Conservation (phyloP, 495 filamentous ascomycete species). For the Penicillium flavigenum region DNA sequence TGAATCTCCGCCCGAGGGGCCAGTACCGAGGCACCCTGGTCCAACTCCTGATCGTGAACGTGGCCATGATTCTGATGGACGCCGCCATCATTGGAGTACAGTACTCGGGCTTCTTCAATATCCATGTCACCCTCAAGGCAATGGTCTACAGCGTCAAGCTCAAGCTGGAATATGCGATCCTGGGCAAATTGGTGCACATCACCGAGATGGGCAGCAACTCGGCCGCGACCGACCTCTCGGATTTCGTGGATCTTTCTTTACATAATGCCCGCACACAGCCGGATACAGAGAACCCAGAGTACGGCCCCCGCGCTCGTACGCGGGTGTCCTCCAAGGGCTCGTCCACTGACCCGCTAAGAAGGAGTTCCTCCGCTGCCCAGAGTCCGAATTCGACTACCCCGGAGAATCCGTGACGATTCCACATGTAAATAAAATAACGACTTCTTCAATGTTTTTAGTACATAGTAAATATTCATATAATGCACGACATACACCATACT, state of each 20-base stretch:
- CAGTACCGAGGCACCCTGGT: slow-evolving; percentile 37
- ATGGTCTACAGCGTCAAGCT: slow-evolving; percentile 58
- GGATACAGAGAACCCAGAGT: slow-evolving; percentile 17
- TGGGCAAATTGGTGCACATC: slow-evolving; percentile 45
- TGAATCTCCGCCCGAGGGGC: slow-evolving; percentile 35
- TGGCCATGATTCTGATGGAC: slow-evolving; percentile 49
- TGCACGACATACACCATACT: slow-evolving; percentile 1
- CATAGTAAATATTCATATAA: slow-evolving; percentile 5
- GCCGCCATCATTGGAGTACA: slow-evolving; percentile 43
- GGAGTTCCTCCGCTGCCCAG: slow-evolving; percentile 6
- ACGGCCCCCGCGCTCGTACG: slow-evolving; percentile 2
- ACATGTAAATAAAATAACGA: slow-evolving; percentile 15
- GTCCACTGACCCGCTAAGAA: slow-evolving; percentile 15
- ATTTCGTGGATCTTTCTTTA: slow-evolving; percentile 33
- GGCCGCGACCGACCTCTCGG: slow-evolving; percentile 27
- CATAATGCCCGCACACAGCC: slow-evolving; percentile 10
- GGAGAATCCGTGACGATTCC: slow-evolving; percentile 9
- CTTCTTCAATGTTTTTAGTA: slow-evolving; percentile 10
- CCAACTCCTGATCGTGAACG: slow-evolving; percentile 52
- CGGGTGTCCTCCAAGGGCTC: slow-evolving; percentile 19
- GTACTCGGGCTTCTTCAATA: slow-evolving; percentile 43
- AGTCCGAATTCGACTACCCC: slow-evolving; percentile 9
- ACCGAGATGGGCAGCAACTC: slow-evolving; percentile 25
- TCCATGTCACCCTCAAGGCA: slow-evolving; percentile 53
- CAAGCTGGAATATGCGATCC: slow-evolving; percentile 54